phyloP scores from a whole-genome alignment of 768 basidiomycete species.

The Hypholoma sublateritium region DNA sequence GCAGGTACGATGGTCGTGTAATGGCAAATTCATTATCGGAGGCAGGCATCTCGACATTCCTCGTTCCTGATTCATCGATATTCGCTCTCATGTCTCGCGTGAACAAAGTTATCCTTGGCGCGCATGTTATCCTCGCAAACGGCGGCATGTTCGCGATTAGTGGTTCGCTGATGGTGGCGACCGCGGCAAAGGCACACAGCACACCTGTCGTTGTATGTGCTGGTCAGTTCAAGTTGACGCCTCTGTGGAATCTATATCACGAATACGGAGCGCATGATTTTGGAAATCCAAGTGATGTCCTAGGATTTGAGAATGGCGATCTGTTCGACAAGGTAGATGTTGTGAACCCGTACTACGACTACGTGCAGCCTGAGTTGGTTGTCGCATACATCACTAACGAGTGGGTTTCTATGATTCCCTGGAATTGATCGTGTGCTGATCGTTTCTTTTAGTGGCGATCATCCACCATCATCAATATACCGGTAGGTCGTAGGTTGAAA shows the following conservation, averaged over 20 bases:
- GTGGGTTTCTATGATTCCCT: slow-evolving; percentile 50
- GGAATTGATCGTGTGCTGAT: slow-evolving; percentile 8
- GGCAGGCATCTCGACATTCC: slow-evolving; percentile 88
- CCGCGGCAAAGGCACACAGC: slow-evolving; percentile 85
- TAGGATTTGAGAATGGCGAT: slow-evolving; percentile 76
- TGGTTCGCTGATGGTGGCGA: slow-evolving; percentile 81
- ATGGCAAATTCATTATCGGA: slow-evolving; percentile 82
- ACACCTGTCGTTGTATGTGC: slow-evolving; percentile 93
- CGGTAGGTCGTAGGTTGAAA: slow-evolving; percentile 44
- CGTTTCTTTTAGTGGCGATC: slow-evolving; percentile 71
- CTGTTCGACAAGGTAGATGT: slow-evolving; percentile 89
- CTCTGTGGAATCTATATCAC: slow-evolving; percentile 85
- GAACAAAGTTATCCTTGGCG: slow-evolving; percentile 93
- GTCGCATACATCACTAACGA: slow-evolving; percentile 96
- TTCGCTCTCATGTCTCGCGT: slow-evolving; percentile 96
- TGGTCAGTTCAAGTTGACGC: slow-evolving; percentile 96
- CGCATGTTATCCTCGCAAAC: slow-evolving; percentile 95
- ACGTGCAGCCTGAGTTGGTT: slow-evolving; percentile 89
- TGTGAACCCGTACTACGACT: slow-evolving; percentile 95
- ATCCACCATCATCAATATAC: slow-evolving; percentile 93
- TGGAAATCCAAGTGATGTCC: slow-evolving; percentile 59
- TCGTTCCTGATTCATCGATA: slow-evolving; percentile 95
- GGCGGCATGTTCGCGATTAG: slow-evolving; percentile 92
- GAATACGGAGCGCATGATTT: slow-evolving; percentile 85
- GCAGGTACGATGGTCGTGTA: slow-evolving; percentile 80